Percentiles rank a stretch among this genome's conserved stretches.
These are phyloP conservation scores for Pseudogymnoascus destructans DNA, from an alignment of 2,329 filamentous ascomycete genomes.

Conservation along the genomic window DNA sequence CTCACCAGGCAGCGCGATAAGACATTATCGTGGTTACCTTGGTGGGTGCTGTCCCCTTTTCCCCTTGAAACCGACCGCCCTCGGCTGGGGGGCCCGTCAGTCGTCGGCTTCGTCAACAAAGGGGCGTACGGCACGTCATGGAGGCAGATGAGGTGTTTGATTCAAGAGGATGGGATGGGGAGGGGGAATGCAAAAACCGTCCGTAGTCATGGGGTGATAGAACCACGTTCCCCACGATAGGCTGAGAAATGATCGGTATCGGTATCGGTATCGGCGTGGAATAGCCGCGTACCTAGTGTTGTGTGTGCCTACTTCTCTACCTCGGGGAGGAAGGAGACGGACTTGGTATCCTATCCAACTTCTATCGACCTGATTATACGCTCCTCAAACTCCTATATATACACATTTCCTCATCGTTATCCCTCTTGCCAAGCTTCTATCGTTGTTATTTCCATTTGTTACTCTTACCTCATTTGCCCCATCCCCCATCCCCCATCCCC, in stretches of 20 bases:
- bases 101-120: neutral
- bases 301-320: neutral
- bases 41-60: neutral
- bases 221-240: neutral
- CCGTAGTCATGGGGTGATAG: neutral
- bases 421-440: neutral
- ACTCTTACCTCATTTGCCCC: neutral
- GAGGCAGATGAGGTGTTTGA: neutral
- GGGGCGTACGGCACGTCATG: neutral
- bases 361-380: neutral
- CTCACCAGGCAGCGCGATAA: neutral
- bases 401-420: neutral
- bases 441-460: neutral
- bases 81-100: too few relatives aligned
- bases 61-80: too few relatives aligned
- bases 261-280: neutral
- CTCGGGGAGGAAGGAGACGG: neutral
- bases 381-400: neutral
- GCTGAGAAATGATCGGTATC: neutral
- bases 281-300: neutral
- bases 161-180: neutral
- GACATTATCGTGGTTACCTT: neutral
- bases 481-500: too few relatives aligned
- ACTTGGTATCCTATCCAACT: neutral
- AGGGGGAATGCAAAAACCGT: neutral